phyloP scores from a whole-genome alignment of 495 filamentous ascomycete species.

The Daldinia caldariorum region DNA sequence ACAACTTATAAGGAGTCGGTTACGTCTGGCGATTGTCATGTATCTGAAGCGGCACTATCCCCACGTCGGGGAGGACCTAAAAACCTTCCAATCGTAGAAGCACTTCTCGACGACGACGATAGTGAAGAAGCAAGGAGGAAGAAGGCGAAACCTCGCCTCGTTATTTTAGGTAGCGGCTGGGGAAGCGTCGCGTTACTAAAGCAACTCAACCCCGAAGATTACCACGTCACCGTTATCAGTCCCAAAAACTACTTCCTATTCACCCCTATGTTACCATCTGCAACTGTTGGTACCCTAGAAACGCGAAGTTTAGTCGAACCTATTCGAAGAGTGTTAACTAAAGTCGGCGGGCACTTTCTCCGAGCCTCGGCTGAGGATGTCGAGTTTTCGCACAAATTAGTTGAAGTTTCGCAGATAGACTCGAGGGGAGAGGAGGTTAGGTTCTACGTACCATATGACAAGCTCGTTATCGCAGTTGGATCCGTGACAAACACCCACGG shows the following conservation, averaged over 20 bases:
- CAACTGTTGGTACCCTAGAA: constrained; percentile 94
- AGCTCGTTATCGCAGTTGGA: constrained; percentile 94
- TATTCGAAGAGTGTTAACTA: constrained; percentile 80
- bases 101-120: constrained; percentile 88
- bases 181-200: constrained; percentile 93
- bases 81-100: constrained; percentile 91
- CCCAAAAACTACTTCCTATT: constrained; percentile 97
- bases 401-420: constrained; percentile 83
- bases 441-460: constrained; percentile 98
- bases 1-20: constrained; percentile 80
- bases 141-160: constrained; percentile 88
- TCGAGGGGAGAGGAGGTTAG: constrained; percentile 72
- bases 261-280: constrained; percentile 96
- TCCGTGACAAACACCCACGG: constrained; percentile 95
- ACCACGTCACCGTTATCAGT: constrained; percentile 93
- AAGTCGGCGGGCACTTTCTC: constrained; percentile 87
- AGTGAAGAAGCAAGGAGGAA: constrained; percentile 69
- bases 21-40: constrained; percentile 74
- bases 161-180: constrained; percentile 95
- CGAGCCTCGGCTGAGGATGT: constrained; percentile 86
- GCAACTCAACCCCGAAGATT: constrained; percentile 85
- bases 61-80: constrained; percentile 91
- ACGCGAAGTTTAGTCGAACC: constrained; percentile 92
- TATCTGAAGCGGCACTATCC: constrained; percentile 82
- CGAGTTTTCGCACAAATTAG: constrained; percentile 87